These are phyloP conservation scores for Hyphodiscus hymeniophilus DNA, from an alignment of 495 filamentous ascomycete genomes.

Conservation along the genomic window DNA sequence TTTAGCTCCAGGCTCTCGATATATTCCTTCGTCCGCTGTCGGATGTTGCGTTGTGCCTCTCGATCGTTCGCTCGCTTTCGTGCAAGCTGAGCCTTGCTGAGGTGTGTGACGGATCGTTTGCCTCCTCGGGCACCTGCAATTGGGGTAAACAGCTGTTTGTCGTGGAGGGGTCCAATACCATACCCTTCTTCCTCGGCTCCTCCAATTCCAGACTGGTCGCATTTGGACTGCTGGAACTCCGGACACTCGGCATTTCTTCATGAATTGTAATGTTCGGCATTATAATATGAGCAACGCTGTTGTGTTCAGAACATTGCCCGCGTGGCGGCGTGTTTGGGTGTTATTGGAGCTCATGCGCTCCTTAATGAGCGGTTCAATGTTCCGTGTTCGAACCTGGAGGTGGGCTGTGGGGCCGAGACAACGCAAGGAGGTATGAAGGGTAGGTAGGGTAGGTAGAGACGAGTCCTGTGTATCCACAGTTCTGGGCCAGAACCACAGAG, in stretches of 20 bases:
- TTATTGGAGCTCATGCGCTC: no score
- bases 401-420: no score
- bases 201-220: slow-evolving; percentile 7
- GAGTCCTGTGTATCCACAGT: no score
- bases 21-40: slow-evolving; percentile 73
- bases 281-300: no score
- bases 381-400: no score
- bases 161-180: background rate
- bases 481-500: no score
- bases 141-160: background rate
- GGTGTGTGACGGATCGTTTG: slow-evolving; percentile 57
- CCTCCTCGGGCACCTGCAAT: slow-evolving; percentile 44
- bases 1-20: slow-evolving; percentile 70
- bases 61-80: slow-evolving; percentile 85
- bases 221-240: slow-evolving; percentile 14
- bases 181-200: slow-evolving; percentile 23
- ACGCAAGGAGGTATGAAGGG: no score
- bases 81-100: slow-evolving; percentile 63
- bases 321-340: no score
- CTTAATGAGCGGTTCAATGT: no score
- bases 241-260: slow-evolving; percentile 10
- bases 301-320: no score
- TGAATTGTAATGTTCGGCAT: background rate
- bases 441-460: no score
- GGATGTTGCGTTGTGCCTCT: slow-evolving; percentile 80